Percentiles rank a stretch among this genome's conserved stretches.
phyloP scores from a whole-genome alignment of 2,329 filamentous ascomycete genomes.

The Myriosclerotinia scirpicola region DNA sequence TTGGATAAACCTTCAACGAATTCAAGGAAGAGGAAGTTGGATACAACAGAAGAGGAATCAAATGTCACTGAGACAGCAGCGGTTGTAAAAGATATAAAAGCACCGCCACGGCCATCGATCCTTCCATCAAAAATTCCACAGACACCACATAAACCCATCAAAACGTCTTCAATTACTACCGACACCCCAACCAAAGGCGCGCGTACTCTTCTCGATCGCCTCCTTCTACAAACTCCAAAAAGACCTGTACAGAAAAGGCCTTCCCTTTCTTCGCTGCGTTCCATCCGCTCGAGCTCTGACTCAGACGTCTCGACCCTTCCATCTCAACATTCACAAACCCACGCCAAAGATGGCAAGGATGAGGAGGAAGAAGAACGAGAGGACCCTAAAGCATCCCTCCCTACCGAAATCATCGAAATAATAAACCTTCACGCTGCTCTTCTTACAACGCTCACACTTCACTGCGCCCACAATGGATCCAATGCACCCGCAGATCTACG shows the following conservation, averaged over 20 bases:
- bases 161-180: constrained; percentile 25
- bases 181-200: constrained; percentile 41
- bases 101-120: constrained; percentile 24
- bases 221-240: constrained; percentile 32
- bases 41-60: constrained; percentile 30
- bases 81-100: constrained; percentile 26
- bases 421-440: constrained; percentile 65
- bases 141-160: constrained; percentile 35
- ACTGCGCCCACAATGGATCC: constrained; percentile 67
- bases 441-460: constrained; percentile 65
- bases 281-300: constrained; percentile 28
- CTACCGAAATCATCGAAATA: constrained; percentile 57
- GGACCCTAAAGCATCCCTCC: constrained; percentile 41
- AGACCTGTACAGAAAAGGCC: constrained; percentile 30
- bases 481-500: constrained; percentile 63
- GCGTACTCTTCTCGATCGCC: constrained; percentile 36
- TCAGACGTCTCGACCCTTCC: constrained; percentile 21
- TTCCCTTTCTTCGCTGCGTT: constrained; percentile 29
- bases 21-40: constrained; percentile 40
- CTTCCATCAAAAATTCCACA: constrained; percentile 28
- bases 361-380: constrained; percentile 7
- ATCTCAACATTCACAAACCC: constrained; percentile 18
- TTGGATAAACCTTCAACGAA: constrained; percentile 38
- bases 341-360: constrained; percentile 3
- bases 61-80: constrained; percentile 22